Evolutionary conservation across 371 early-diverging fungal species (phyloP).

Genomic region (Mortierella sp.): DNA sequence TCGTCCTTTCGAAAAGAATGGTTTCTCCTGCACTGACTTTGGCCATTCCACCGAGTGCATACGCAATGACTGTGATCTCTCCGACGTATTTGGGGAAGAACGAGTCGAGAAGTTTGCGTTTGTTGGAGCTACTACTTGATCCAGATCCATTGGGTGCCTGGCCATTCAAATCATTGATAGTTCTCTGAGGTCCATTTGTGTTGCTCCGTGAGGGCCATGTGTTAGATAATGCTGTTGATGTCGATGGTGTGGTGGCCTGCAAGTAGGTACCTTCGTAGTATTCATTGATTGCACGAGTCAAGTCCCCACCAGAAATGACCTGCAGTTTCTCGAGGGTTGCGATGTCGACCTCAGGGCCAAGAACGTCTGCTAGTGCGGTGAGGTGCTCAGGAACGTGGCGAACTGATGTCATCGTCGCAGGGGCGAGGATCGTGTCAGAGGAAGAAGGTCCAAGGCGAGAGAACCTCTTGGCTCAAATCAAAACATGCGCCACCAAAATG

Average conservation of each 20-base stretch:
- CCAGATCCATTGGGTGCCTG: neutral
- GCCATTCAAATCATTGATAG: neutral
- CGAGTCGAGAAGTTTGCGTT: constrained; percentile 34
- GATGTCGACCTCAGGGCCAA: constrained; percentile 46
- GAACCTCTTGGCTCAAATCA: neutral
- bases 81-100: constrained; percentile 49
- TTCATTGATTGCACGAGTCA: constrained; percentile 46
- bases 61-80: constrained; percentile 44
- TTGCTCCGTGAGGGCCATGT: neutral
- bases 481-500: constrained; percentile 18
- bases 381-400: constrained; percentile 33
- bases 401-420: constrained; percentile 16
- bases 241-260: constrained; percentile 11
- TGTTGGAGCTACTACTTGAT: neutral
- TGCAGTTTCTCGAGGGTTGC: constrained; percentile 41
- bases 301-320: constrained; percentile 36
- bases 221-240: neutral
- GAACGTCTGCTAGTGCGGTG: constrained; percentile 32
- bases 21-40: constrained; percentile 43
- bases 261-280: constrained; percentile 45
- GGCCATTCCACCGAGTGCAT: constrained; percentile 49
- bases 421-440: neutral
- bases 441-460: constrained; percentile 1
- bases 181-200: neutral
- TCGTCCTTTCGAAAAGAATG: constrained; percentile 34